A percentile compares a stretch with the other conserved stretches of the same genome.
Conservation (phyloP, 148 eudicot species). For the Vaccinium vitisidaea region DNA sequence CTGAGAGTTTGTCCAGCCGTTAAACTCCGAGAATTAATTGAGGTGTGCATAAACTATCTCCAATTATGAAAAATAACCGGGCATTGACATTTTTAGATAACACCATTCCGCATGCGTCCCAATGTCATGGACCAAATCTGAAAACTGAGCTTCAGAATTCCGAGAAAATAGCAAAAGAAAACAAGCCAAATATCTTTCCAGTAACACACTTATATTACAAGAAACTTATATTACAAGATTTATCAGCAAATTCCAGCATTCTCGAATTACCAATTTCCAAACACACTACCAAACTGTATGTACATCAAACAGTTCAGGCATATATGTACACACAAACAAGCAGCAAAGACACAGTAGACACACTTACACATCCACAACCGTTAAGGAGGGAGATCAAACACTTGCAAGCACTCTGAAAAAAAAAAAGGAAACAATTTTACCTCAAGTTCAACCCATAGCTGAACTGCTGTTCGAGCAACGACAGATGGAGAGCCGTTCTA, state of each 20-base stretch:
- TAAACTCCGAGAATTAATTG: neutral
- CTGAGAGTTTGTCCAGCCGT: neutral
- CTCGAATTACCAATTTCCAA: neutral
- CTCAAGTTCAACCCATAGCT: constrained; percentile 20
- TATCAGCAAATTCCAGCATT: neutral
- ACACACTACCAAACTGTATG: neutral
- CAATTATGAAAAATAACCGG: neutral
- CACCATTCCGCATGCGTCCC: neutral
- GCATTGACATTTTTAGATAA: neutral
- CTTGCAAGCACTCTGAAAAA: neutral
- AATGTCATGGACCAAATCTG: neutral
- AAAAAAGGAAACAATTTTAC: neutral
- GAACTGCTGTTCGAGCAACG: constrained; percentile 26
- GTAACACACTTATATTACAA: neutral
- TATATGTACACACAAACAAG: neutral
- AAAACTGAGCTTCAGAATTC: neutral
- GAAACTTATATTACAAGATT: neutral
- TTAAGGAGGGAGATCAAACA: too few species aligned
- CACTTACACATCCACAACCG: neutral
- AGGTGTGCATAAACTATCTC: neutral
- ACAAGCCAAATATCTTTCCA: neutral
- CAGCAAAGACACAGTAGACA: neutral
- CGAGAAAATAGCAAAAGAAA: neutral
- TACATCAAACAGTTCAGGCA: neutral
- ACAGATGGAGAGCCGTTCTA: constrained; percentile 19